Conservation (phyloP, 192 early-diverging fungal species). For the Physocladia obscura region DNA sequence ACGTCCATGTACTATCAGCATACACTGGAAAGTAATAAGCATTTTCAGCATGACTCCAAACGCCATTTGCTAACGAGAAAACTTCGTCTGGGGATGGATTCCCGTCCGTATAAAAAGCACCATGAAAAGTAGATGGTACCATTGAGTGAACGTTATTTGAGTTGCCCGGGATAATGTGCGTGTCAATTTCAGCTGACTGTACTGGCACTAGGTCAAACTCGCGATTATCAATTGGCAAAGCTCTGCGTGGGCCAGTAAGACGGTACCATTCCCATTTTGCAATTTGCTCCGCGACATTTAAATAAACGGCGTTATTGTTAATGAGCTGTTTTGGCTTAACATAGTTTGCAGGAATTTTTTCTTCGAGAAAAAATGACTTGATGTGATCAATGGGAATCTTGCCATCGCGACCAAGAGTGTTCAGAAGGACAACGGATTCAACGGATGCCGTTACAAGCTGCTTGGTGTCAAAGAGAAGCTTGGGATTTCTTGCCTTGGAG, state of each 20-base stretch:
- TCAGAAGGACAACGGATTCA: slow-evolving; percentile 5
- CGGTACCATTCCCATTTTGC: too few relatives aligned
- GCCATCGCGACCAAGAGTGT: neutral
- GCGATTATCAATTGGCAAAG: neutral
- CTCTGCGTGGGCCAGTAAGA: too few relatives aligned
- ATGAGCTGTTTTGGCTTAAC: neutral
- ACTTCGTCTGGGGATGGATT: neutral
- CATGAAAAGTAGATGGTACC: neutral
- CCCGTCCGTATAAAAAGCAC: slow-evolving; percentile 6
- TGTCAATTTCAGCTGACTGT: slow-evolving; percentile 3
- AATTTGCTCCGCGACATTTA: neutral
- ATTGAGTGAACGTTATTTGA: neutral
- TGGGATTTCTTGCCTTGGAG: slow-evolving; percentile 29
- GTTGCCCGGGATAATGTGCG: slow-evolving; percentile 6
- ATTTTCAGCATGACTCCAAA: slow-evolving; percentile 1
- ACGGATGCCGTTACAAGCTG: neutral
- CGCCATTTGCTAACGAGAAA: neutral
- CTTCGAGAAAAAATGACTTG: slow-evolving; percentile 7
- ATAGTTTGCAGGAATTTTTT: neutral
- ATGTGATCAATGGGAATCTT: slow-evolving; percentile 10
- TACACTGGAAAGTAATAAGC: too few relatives aligned
- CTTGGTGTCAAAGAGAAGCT: slow-evolving; percentile 10
- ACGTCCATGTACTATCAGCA: too few relatives aligned
- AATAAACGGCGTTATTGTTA: neutral
- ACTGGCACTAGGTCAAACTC: neutral